These are phyloP conservation scores for Trichoderma sp. DNA, from an alignment of 2,329 filamentous ascomycete species.

Conservation along the genomic window DNA sequence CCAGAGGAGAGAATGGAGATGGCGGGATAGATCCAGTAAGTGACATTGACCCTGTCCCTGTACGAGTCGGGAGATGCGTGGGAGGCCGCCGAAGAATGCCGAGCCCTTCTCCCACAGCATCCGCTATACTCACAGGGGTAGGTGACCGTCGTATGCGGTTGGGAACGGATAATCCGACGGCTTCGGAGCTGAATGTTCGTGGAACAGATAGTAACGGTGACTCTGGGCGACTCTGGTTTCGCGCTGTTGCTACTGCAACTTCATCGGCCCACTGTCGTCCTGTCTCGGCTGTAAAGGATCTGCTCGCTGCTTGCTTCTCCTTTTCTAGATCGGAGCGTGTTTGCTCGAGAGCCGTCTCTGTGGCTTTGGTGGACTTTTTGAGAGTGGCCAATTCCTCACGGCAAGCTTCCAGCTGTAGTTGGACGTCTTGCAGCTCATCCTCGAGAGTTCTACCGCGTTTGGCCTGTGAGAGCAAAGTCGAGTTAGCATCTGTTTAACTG, in stretches of 20 bases:
- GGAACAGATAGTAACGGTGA: slow-evolving; percentile 53
- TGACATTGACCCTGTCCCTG: slow-evolving; percentile 42
- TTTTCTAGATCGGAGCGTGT: slow-evolving; percentile 50
- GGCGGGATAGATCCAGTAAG: slow-evolving; percentile 37
- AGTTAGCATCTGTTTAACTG: background rate
- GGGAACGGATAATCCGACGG: slow-evolving; percentile 46
- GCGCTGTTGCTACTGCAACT: slow-evolving; percentile 41
- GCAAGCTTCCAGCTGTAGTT: slow-evolving; percentile 60
- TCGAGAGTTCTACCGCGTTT: slow-evolving; percentile 65
- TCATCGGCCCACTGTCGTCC: slow-evolving; percentile 55
- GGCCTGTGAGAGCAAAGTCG: slow-evolving; percentile 47
- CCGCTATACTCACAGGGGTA: slow-evolving; percentile 51
- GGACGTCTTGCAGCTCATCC: slow-evolving; percentile 75
- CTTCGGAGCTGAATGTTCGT: slow-evolving; percentile 55
- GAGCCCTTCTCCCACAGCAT: slow-evolving; percentile 39
- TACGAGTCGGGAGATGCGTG: slow-evolving; percentile 45
- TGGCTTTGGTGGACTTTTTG: slow-evolving; percentile 62
- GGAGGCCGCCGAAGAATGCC: slow-evolving; percentile 49
- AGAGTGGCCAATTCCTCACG: slow-evolving; percentile 60
- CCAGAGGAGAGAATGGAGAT: slow-evolving; percentile 49
- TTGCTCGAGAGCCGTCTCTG: slow-evolving; percentile 63
- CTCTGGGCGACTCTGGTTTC: slow-evolving; percentile 51
- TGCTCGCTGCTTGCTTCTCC: slow-evolving; percentile 38
- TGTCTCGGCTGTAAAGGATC: slow-evolving; percentile 37
- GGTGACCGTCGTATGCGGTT: slow-evolving; percentile 34